Conservation (phyloP, 176 grass and related monocot species). For the Alloteropsis semialata region DNA sequence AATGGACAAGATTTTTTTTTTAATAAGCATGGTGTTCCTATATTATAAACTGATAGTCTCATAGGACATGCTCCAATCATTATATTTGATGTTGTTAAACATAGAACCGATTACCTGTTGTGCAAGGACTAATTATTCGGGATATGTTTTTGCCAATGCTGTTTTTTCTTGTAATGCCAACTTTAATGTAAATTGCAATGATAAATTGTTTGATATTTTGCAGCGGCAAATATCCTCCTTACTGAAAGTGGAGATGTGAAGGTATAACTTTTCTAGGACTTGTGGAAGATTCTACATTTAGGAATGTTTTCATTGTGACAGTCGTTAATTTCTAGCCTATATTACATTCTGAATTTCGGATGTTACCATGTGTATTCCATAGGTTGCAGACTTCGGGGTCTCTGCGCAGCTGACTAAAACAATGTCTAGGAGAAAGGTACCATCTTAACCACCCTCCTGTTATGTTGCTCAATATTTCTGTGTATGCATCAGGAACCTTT, state of each 20-base stretch:
- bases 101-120: not conserved
- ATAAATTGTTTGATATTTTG: conserved; percentile 44
- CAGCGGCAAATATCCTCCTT: conserved; percentile 97
- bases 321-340: not conserved
- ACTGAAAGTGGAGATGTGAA: conserved; percentile 99
- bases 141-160: not conserved
- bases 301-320: not conserved
- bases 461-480: conserved; percentile 12
- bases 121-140: not conserved
- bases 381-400: conserved; percentile 99
- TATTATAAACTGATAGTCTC: not conserved
- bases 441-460: conserved; percentile 10
- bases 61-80: not conserved
- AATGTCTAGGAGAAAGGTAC: conserved; percentile 99
- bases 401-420: conserved; percentile 99
- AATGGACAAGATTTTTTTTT: not conserved
- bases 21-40: not conserved
- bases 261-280: conserved; percentile 45
- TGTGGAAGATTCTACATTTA: conserved; percentile 12
- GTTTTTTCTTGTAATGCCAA: not conserved
- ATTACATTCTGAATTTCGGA: conserved; percentile 16
- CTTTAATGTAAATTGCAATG: not conserved
- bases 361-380: conserved; percentile 17
- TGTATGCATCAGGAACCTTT: not conserved
- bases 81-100: not conserved